These are phyloP conservation scores for Cucurbita ficifolia DNA, from an alignment of 306 rosid genomes.

Conservation along the genomic window DNA sequence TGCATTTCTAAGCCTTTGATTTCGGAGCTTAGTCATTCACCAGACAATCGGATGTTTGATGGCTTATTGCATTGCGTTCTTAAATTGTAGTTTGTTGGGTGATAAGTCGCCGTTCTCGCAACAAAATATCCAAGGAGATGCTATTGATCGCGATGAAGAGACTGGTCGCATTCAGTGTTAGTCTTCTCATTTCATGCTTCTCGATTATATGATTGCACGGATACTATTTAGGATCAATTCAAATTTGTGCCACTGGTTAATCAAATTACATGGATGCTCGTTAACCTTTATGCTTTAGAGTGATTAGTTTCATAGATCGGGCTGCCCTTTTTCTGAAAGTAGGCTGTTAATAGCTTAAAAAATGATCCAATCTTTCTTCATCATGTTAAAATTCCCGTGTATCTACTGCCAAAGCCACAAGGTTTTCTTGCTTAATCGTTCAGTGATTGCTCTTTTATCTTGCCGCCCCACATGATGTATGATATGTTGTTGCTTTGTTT, in stretches of 20 bases:
- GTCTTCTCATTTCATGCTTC: not conserved
- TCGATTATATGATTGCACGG: not conserved
- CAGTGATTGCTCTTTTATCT: not conserved
- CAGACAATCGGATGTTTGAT: not conserved
- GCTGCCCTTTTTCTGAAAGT: not conserved
- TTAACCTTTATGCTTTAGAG: not conserved
- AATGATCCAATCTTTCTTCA: not conserved
- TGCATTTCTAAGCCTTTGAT: not conserved
- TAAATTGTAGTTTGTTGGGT: slow-evolving; percentile 46
- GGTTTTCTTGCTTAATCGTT: not conserved
- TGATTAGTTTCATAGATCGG: not conserved
- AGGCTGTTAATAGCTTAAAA: not conserved
- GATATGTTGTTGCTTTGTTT: not conserved
- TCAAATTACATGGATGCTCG: not conserved
- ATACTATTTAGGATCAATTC: not conserved
- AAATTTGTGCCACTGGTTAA: not conserved
- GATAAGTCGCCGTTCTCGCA: slow-evolving; percentile 87
- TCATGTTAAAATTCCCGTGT: not conserved
- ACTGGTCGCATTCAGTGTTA: slow-evolving; percentile 78
- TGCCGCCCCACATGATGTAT: not conserved
- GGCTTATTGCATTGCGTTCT: not conserved
- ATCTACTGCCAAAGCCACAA: not conserved
- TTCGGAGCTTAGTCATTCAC: not conserved
- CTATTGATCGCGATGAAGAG: slow-evolving; percentile 76
- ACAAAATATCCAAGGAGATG: slow-evolving; percentile 66